phyloP scores from a whole-genome alignment of 371 early-diverging fungal species.

The Mortierella sp. region DNA sequence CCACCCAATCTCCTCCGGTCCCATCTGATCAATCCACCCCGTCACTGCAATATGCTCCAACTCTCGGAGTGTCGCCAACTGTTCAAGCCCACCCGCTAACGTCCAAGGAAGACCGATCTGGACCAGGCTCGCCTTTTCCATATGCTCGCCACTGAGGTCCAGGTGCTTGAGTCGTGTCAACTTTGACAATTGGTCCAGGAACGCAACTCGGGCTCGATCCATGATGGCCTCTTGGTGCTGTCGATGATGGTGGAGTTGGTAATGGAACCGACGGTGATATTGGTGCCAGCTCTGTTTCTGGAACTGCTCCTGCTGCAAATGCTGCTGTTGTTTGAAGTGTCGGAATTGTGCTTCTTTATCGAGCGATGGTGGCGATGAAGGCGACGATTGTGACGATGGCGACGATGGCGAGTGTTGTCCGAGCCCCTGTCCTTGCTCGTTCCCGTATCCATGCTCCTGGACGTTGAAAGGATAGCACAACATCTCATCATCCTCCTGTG shows the following conservation, averaged over 20 bases:
- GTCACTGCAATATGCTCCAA: constrained; percentile 37
- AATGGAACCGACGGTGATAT: background rate
- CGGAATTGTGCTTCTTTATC: background rate
- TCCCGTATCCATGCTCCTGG: background rate
- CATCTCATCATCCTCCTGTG: background rate
- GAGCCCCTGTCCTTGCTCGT: background rate
- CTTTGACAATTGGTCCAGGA: constrained; percentile 22
- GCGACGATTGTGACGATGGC: background rate
- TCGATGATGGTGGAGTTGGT: background rate
- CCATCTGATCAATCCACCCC: constrained; percentile 39
- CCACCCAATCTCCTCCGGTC: constrained; percentile 24
- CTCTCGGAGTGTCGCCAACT: constrained; percentile 3
- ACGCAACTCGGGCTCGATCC: constrained; percentile 10
- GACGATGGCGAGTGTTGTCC: background rate
- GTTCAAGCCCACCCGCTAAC: constrained; percentile 15
- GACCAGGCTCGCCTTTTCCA: constrained; percentile 24
- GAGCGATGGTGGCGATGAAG: background rate
- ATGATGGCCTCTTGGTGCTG: background rate
- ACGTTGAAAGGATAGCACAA: background rate
- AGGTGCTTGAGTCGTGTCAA: constrained; percentile 23
- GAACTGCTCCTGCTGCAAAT: constrained; percentile 1
- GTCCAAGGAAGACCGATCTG: constrained; percentile 37
- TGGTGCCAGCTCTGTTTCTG: background rate
- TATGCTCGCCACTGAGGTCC: constrained; percentile 41
- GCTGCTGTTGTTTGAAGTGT: background rate